Evolutionary conservation across 352 stramenopile species (phyloP).

Genomic region (Globisporangium spiculum): DNA sequence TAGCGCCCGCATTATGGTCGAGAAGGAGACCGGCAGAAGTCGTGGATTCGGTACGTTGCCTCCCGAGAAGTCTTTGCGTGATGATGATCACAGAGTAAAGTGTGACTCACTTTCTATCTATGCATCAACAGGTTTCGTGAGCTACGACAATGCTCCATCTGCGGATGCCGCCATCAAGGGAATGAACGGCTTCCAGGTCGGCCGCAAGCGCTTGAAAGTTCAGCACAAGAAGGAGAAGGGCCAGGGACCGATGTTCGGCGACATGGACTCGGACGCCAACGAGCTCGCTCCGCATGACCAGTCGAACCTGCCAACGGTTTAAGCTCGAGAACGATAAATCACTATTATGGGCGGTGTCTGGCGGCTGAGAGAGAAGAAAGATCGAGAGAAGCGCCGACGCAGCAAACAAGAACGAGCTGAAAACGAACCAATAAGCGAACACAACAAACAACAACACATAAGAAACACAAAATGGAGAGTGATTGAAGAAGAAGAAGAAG

Average conservation of each 20-base stretch:
- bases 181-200: conserved; percentile 96
- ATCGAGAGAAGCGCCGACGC: background rate
- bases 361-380: background rate
- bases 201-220: conserved; percentile 96
- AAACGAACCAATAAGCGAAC: background rate
- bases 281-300: conserved; percentile 39
- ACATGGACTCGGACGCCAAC: conserved; percentile 51
- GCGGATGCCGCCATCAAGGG: conserved; percentile 92
- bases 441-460: conserved; percentile 10
- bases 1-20: conserved; percentile 95
- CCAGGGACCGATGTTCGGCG: conserved; percentile 60
- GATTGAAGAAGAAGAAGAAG: background rate
- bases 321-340: conserved; percentile 23
- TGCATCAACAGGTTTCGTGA: conserved; percentile 90
- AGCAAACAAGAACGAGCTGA: conserved; percentile 7
- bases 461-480: conserved; percentile 3
- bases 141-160: conserved; percentile 91
- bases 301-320: conserved; percentile 32
- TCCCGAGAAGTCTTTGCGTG: too few relatives aligned
- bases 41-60: conserved; percentile 86
- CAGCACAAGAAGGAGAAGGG: conserved; percentile 93
- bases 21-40: conserved; percentile 94
- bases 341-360: conserved; percentile 13
- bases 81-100: too few relatives aligned
- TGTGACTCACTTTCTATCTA: too few relatives aligned